Percentiles rank a stretch among this genome's conserved stretches.
Conservation (phyloP, 768 basidiomycete genomes). For the Mrakia frigida region DNA sequence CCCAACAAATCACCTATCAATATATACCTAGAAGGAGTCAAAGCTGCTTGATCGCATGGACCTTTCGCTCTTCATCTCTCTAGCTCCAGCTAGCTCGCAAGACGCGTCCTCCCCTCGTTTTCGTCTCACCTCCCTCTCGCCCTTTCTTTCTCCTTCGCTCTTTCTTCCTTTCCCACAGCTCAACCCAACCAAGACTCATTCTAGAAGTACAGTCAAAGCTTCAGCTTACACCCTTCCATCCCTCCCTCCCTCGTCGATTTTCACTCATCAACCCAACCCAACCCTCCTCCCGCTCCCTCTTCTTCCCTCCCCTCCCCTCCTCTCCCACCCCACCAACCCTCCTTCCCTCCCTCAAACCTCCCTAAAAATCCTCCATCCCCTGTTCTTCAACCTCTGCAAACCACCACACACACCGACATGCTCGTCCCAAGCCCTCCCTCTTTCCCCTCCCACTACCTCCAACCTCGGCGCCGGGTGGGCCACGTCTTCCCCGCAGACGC, state of each 20-base stretch:
- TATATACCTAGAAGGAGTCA: too few species aligned
- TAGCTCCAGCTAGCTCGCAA: too few species aligned
- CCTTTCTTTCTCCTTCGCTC: background rate
- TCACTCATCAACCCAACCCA: too few species aligned
- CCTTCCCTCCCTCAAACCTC: background rate
- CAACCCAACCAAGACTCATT: too few species aligned
- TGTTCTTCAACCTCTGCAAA: background rate
- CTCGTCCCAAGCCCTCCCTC: background rate
- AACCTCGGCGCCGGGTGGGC: too few species aligned
- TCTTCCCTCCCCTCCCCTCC: background rate
- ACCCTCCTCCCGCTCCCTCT: background rate
- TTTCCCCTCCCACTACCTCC: background rate
- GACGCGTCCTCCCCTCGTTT: too few species aligned
- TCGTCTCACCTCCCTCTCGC: background rate
- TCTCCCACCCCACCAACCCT: background rate
- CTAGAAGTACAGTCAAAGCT: too few species aligned
- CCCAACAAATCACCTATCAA: too few species aligned
- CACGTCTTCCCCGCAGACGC: background rate
- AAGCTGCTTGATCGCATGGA: too few species aligned
- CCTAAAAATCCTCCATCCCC: slow-evolving; percentile 4
- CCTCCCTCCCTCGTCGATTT: too few species aligned
- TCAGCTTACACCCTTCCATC: too few species aligned
- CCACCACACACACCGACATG: background rate
- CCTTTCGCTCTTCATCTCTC: too few species aligned
- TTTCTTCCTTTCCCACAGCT: background rate